These are phyloP conservation scores for Yamadazyma diospyri DNA, from an alignment of 1,139 yeast genomes.

Conservation along the genomic window DNA sequence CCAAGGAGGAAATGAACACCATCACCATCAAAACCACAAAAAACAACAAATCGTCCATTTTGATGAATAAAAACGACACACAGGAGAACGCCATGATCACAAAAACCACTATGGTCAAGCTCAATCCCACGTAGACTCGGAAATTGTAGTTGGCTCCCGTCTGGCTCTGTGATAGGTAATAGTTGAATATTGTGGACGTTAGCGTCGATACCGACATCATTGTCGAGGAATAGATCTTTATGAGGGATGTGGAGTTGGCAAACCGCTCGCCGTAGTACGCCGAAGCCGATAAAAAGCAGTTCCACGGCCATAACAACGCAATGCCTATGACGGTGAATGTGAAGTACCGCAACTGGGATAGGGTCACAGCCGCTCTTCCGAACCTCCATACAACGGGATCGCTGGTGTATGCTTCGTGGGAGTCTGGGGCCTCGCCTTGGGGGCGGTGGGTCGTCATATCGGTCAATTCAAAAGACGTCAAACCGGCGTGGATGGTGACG, in stretches of 20 bases:
- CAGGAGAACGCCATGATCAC: conserved; percentile 51
- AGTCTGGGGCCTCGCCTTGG: too few relatives aligned
- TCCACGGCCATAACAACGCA: conserved; percentile 95
- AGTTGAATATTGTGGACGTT: conserved; percentile 59
- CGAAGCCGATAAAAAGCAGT: conserved; percentile 82
- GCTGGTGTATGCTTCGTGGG: conserved; percentile 7
- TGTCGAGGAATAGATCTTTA: conserved; percentile 68
- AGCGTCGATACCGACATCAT: conserved; percentile 89
- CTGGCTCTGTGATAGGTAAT: conserved; percentile 67
- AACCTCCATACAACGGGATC: conserved; percentile 29
- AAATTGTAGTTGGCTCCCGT: conserved; percentile 55
- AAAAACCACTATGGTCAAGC: conserved; percentile 54
- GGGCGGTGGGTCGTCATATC: conserved; percentile 18
- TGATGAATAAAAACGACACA: conserved; percentile 36
- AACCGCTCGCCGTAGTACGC: conserved; percentile 74
- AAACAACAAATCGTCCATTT: conserved; percentile 37
- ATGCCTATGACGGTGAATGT: conserved; percentile 72
- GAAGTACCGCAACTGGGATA: conserved; percentile 49
- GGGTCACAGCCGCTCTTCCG: conserved; percentile 10
- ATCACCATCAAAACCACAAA: conserved; percentile 51
- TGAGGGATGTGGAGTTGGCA: conserved; percentile 47
- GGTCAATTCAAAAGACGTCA: conserved; percentile 13
- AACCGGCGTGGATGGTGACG: too few relatives aligned
- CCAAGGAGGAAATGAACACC: conserved; percentile 58
- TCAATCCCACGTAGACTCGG: conserved; percentile 60